phyloP scores from a whole-genome alignment of 139 green algal species.

The Deuterostichococcus epilithicus region DNA sequence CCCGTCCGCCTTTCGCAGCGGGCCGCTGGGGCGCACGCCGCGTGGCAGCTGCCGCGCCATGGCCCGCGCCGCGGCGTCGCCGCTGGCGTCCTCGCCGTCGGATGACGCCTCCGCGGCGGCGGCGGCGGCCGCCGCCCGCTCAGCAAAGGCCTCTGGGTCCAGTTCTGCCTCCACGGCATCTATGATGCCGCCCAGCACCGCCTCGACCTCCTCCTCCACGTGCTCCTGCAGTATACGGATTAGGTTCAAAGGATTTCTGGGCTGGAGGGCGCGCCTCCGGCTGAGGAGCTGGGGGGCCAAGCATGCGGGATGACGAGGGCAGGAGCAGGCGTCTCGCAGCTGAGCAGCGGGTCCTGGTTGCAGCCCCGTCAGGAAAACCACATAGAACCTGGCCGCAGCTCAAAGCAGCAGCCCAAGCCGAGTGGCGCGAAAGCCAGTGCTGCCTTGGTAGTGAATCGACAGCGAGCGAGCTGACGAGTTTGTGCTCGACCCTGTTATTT shows the following conservation, averaged over 20 bases:
- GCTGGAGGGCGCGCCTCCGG: no score
- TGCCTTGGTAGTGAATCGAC: background rate
- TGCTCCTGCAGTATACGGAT: conserved; percentile 19
- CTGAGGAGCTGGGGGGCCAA: no score
- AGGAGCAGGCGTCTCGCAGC: no score
- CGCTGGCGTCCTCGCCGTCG: background rate
- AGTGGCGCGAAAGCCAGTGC: background rate
- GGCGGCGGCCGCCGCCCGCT: background rate
- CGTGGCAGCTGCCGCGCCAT: conserved; percentile 1
- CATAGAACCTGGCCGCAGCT: no score
- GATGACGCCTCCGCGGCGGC: background rate
- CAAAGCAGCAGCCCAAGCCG: no score
- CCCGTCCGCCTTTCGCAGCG: background rate
- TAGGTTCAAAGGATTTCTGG: no score
- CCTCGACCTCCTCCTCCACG: conserved; percentile 3
- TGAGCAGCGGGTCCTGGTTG: no score
- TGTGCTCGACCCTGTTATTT: background rate
- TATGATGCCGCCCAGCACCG: conserved; percentile 20
- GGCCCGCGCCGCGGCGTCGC: background rate
- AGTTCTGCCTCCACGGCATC: background rate
- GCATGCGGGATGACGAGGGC: no score
- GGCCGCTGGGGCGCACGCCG: no score
- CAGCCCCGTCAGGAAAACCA: no score
- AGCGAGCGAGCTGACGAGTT: background rate
- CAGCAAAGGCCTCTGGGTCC: background rate